Conservation (phyloP, 352 stramenopile species). For the Phytophthora vignae region DNA sequence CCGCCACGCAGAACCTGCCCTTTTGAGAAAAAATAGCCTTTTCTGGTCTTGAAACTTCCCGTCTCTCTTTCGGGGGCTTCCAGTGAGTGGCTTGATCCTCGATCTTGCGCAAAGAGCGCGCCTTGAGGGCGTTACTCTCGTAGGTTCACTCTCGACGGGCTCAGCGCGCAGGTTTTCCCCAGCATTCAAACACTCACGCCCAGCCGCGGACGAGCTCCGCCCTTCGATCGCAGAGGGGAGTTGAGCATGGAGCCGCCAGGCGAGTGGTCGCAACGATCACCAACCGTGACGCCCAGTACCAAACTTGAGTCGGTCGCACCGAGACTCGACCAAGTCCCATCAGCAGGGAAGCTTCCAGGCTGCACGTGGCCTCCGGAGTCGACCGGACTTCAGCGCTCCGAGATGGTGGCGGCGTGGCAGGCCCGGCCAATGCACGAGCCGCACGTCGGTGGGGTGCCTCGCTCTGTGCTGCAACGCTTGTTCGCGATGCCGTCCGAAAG, state of each 20-base stretch:
- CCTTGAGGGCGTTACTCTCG: conserved; percentile 28
- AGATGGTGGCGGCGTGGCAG: conserved; percentile 40
- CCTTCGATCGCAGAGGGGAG: conserved; percentile 48
- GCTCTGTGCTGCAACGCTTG: conserved; percentile 38
- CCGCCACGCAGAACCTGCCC: not conserved
- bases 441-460: conserved; percentile 36
- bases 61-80: conserved; percentile 3
- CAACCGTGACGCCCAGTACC: conserved; percentile 16
- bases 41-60: conserved; percentile 1
- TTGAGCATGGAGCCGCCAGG: conserved; percentile 33
- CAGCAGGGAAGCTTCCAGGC: conserved; percentile 21
- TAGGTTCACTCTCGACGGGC: conserved; percentile 15
- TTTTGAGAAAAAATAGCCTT: conserved; percentile 4
- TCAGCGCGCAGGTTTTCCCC: conserved; percentile 4
- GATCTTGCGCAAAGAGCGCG: conserved; percentile 3
- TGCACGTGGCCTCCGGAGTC: conserved; percentile 40
- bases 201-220: conserved; percentile 23
- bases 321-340: conserved; percentile 24
- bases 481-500: conserved; percentile 24
- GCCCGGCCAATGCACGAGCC: conserved; percentile 17
- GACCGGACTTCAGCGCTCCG: conserved; percentile 20
- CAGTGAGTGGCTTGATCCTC: not conserved
- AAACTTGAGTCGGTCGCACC: conserved; percentile 34
- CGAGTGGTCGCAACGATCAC: conserved; percentile 24
- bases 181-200: conserved; percentile 42